Conservation (phyloP, 495 filamentous ascomycete genomes). For the Penicillium antarcticum region DNA sequence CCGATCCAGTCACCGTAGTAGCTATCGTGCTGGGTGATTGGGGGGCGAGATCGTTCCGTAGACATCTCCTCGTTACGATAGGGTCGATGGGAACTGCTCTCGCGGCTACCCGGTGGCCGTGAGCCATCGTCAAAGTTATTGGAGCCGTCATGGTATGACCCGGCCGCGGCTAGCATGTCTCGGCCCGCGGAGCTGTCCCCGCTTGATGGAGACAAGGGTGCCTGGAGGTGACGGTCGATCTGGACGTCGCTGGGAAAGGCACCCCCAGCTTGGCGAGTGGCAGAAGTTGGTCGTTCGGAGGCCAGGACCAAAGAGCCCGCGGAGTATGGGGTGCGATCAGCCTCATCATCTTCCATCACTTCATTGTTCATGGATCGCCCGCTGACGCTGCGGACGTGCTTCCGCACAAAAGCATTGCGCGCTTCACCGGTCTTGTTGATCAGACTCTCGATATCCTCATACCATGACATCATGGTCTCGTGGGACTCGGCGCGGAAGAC, state of each 20-base stretch:
- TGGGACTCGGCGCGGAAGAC: conserved; percentile 94
- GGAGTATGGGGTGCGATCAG: conserved; percentile 68
- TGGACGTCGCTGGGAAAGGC: conserved; percentile 86
- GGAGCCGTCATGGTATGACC: conserved; percentile 48
- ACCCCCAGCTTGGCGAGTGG: conserved; percentile 73
- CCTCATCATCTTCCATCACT: conserved; percentile 84
- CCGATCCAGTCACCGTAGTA: conserved; percentile 46
- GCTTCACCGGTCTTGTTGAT: conserved; percentile 89
- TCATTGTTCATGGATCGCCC: conserved; percentile 66
- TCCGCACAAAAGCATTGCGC: conserved; percentile 77
- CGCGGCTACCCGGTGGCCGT: conserved; percentile 12
- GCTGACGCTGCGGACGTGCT: conserved; percentile 72
- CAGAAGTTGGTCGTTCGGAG: conserved; percentile 44
- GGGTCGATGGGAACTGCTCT: conserved; percentile 11
- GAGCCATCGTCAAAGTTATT: conserved; percentile 20
- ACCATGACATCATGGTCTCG: conserved; percentile 97
- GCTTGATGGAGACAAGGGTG: conserved; percentile 72
- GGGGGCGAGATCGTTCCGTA: conserved; percentile 9
- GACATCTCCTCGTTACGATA: conserved; percentile 4
- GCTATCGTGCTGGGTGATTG: conserved; percentile 31
- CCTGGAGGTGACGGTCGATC: conserved; percentile 75
- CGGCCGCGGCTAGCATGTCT: conserved; percentile 58
- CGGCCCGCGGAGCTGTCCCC: conserved; percentile 62
- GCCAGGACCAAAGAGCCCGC: conserved; percentile 48
- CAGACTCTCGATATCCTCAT: conserved; percentile 82